Base-by-base conservation (phyloP, 2,329 filamentous ascomycete genomes). In the Aspergillus novofumigatus region DNA sequence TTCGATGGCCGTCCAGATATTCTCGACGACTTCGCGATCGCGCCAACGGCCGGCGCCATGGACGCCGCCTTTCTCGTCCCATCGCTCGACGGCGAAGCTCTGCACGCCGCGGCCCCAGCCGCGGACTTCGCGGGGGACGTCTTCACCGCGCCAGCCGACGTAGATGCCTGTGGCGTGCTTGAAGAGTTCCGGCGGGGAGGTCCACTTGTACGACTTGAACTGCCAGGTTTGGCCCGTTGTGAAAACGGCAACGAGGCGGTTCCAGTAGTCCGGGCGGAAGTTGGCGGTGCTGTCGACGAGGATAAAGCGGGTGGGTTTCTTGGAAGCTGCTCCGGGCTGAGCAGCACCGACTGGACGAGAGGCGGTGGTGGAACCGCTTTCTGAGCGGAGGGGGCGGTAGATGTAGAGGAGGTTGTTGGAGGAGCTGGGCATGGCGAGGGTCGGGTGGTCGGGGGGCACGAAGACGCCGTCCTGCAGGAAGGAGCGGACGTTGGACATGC, bases 241-340 rank as follows among this genome's bases (percentile, higher is more conserved):
- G 77, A 99, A 97, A 56, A 99, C 92, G 11, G 90, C 94, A 1
- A 97, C 94, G 6, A 99, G 89, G 52, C 92, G 87, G 68, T 88
- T 88, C 94, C 94, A 99, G 80, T 97, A 97, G 71, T 97, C 92
- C 0, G 94, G 94, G 74, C 96, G 96, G 83, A 99, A 99, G 73
- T 94, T 89, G 70, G 95, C 88, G 0, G 92, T 90, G 20, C 88
- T 89, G 73, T 99, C 94, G 54, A 97, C 93, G 42, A 99, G 86
- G 70, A 97, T 95, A 80, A 99, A 99, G 49, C 92, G 90, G 69
- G 94, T 86, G 1, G 91, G 88, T 17, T 88, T 86, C 53, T 80
- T 62, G 14, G 65, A 52, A 8, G 57, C 52, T 53, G n/a, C 41
- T 29, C 32, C 32, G 11, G 44, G 21, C 23, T 59, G 78, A 3